phyloP scores from a whole-genome alignment of 768 basidiomycete species.

The Agaricus bisporus region DNA sequence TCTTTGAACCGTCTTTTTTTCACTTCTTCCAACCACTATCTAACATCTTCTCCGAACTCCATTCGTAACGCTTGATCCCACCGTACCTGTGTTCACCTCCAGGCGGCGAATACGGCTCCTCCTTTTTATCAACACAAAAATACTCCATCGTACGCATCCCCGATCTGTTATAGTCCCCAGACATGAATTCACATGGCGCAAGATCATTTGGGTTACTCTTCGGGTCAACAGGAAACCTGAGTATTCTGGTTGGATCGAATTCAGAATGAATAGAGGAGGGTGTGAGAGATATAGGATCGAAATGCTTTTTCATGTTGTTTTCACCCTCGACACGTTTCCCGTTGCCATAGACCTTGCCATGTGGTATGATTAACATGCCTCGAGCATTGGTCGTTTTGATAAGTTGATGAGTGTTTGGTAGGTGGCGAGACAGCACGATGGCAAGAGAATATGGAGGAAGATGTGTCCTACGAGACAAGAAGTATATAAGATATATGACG shows the following conservation, averaged over 20 bases:
- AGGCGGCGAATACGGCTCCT: conserved; percentile 3
- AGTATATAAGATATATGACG: neutral
- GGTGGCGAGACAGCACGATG: neutral
- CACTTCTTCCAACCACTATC: neutral
- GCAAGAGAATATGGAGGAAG: neutral
- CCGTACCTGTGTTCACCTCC: conserved; percentile 8
- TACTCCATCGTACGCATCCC: conserved; percentile 8
- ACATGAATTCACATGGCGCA: neutral
- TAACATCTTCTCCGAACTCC: neutral
- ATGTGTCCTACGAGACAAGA: neutral
- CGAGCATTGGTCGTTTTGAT: neutral
- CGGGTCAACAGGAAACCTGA: conserved; percentile 2
- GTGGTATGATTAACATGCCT: neutral
- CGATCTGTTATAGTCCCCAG: neutral
- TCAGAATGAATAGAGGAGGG: neutral
- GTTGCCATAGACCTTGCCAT: neutral
- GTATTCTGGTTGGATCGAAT: neutral
- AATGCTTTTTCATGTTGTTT: conserved; percentile 2
- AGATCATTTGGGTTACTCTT: conserved; percentile 2
- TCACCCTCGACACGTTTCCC: conserved; percentile 1
- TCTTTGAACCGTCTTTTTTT: neutral
- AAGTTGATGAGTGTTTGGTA: neutral
- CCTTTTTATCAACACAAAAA: neutral
- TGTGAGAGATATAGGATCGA: neutral
- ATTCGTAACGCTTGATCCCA: neutral